Evolutionary conservation across 306 rosid species (phyloP).

Genomic region (Dryas octopetala): DNA sequence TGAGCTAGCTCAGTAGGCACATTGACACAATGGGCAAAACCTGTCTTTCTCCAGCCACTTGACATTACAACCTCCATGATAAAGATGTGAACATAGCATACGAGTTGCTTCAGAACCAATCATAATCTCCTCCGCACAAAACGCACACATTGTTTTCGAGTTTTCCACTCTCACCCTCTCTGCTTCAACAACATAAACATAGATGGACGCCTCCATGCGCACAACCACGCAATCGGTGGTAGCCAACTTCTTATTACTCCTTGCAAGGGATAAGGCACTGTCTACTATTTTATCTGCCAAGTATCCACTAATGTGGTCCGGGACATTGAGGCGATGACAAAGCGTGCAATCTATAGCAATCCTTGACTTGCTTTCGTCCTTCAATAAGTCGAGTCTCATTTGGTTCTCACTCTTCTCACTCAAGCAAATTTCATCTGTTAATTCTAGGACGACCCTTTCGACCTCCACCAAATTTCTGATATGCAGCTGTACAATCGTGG

Average conservation of each 20-base stretch:
- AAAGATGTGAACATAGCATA: background rate
- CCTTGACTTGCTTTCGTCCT: background rate
- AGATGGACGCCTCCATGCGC: background rate
- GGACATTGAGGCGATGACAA: background rate
- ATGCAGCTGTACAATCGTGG: too few species aligned
- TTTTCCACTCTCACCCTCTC: background rate
- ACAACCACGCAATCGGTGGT: background rate
- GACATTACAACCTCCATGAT: slow-evolving; percentile 1
- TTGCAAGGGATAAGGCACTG: background rate
- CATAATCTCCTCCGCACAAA: background rate
- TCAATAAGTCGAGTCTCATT: background rate
- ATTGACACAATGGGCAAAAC: background rate
- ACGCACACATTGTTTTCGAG: background rate
- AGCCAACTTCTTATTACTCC: background rate
- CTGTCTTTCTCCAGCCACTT: background rate
- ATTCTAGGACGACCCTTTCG: too few species aligned
- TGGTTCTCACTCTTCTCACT: too few species aligned
- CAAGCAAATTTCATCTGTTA: too few species aligned
- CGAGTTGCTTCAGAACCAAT: background rate
- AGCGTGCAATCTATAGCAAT: background rate
- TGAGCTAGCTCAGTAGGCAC: too few species aligned
- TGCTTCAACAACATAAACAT: background rate
- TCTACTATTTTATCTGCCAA: background rate
- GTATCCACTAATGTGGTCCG: background rate
- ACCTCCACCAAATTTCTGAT: too few species aligned